Percentiles rank a stretch among this genome's conserved stretches.
Conservation (phyloP, 768 basidiomycete species). For the Suillus bovinus region DNA sequence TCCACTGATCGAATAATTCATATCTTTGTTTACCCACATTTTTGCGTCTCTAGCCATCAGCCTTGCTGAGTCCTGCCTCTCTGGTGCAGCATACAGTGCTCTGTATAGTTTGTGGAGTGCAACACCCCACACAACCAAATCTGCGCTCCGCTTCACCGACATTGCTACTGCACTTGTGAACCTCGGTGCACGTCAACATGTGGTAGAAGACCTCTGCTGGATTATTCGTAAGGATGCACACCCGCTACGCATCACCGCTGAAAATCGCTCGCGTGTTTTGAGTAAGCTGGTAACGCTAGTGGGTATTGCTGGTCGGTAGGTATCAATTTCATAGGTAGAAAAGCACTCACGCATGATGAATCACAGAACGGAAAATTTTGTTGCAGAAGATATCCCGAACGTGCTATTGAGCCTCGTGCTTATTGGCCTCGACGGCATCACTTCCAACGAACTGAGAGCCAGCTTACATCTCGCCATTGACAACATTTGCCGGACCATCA, state of each 20-base stretch:
- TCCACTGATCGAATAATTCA: background rate
- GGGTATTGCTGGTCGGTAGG: slow-evolving; percentile 48
- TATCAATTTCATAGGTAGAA: slow-evolving; percentile 7
- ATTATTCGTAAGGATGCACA: slow-evolving; percentile 9
- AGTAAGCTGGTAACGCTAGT: slow-evolving; percentile 46
- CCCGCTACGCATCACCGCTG: slow-evolving; percentile 17
- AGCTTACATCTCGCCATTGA: slow-evolving; percentile 52
- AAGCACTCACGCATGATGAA: slow-evolving; percentile 9
- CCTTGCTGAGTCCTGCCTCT: slow-evolving; percentile 24
- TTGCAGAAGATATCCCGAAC: slow-evolving; percentile 46
- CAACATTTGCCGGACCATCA: slow-evolving; percentile 43
- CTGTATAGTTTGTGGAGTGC: slow-evolving; percentile 36
- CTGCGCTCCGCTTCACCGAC: slow-evolving; percentile 35
- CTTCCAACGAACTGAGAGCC: slow-evolving; percentile 42
- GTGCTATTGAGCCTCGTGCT: slow-evolving; percentile 51
- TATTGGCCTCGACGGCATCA: slow-evolving; percentile 56
- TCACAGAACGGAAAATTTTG: slow-evolving; percentile 36
- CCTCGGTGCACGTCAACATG: slow-evolving; percentile 44
- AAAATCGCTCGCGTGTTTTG: slow-evolving; percentile 34
- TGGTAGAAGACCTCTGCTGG: slow-evolving; percentile 40
- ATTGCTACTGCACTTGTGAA: slow-evolving; percentile 39
- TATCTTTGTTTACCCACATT: background rate
- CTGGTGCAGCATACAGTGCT: slow-evolving; percentile 32
- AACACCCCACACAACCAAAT: slow-evolving; percentile 13
- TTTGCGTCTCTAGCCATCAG: background rate